Evolutionary conservation across 345 rosid genomes (phyloP).

Genomic region (Zanthoxylum bungeanum): DNA sequence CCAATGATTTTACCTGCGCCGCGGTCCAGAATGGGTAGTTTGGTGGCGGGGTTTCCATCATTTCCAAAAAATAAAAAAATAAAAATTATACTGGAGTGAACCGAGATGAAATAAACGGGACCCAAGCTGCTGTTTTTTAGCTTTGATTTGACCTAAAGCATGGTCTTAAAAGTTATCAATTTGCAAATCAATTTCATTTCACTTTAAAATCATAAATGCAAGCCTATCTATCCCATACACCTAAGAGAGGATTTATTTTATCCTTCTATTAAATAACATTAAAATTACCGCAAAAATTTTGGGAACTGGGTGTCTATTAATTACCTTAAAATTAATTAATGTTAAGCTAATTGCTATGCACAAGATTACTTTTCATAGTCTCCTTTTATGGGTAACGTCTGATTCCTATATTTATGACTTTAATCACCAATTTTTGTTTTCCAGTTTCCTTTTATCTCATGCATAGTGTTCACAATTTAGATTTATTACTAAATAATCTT

Average conservation of each 20-base stretch:
- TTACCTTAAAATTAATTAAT: neutral
- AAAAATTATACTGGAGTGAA: neutral
- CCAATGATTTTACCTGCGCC: too few relatives aligned
- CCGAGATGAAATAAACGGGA: neutral
- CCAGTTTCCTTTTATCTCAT: neutral
- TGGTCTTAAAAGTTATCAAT: neutral
- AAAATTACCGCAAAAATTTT: neutral
- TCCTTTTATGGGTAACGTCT: neutral
- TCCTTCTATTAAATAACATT: neutral
- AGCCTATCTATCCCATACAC: neutral
- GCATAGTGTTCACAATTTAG: neutral
- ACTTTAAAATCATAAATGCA: neutral
- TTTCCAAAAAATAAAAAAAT: too few relatives aligned
- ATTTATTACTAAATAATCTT: too few relatives aligned
- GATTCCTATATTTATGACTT: slow-evolving; percentile 1
- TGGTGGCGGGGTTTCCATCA: too few relatives aligned
- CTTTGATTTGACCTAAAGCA: neutral
- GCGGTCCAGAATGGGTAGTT: too few relatives aligned
- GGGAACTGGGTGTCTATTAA: too few relatives aligned
- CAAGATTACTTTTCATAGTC: neutral
- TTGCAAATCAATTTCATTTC: neutral
- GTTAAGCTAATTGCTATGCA: neutral
- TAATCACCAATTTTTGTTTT: neutral
- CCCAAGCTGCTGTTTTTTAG: neutral
- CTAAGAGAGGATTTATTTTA: neutral